Percentiles rank a stretch among this genome's conserved stretches.
phyloP scores from a whole-genome alignment of 1,284 basidiomycete species.

The Fomitopsis palustris region DNA sequence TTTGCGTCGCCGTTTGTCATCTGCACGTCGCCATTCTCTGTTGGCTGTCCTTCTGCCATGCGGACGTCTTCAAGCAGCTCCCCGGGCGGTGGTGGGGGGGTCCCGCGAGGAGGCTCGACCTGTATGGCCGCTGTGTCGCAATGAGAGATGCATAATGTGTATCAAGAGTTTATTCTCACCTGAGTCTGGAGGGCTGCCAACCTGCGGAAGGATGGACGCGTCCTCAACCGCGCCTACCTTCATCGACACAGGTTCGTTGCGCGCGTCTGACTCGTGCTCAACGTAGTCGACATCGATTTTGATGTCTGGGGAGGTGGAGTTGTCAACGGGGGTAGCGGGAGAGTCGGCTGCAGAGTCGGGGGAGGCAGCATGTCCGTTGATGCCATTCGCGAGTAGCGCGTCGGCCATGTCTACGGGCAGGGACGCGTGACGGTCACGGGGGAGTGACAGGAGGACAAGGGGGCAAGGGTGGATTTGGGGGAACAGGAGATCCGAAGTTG shows the following conservation, averaged over 20 bases:
- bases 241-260: slow-evolving; percentile 51
- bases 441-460: slow-evolving; percentile 27
- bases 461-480: slow-evolving; percentile 58
- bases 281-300: slow-evolving; percentile 58
- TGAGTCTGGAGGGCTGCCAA: slow-evolving; percentile 43
- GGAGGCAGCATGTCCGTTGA: slow-evolving; percentile 42
- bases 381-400: slow-evolving; percentile 33
- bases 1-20: slow-evolving; percentile 45
- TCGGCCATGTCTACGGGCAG: slow-evolving; percentile 26
- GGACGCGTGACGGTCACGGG: slow-evolving; percentile 42
- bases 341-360: slow-evolving; percentile 45
- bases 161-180: slow-evolving; percentile 32
- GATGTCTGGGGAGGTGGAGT: slow-evolving; percentile 42
- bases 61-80: slow-evolving; percentile 50
- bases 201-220: slow-evolving; percentile 43
- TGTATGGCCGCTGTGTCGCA: slow-evolving; percentile 39
- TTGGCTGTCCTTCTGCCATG: slow-evolving; percentile 33
- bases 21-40: slow-evolving; percentile 39
- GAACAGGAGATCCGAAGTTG: slow-evolving; percentile 66
- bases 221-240: slow-evolving; percentile 36
- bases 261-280: slow-evolving; percentile 62
- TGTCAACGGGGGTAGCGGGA: slow-evolving; percentile 59
- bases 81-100: slow-evolving; percentile 44
- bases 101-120: slow-evolving; percentile 40
- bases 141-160: slow-evolving; percentile 18